Evolutionary conservation across 2,329 filamentous ascomycete species (phyloP), one percentile per base, ranked within the genome.

Genomic region (Penicillium sp.): DNA sequence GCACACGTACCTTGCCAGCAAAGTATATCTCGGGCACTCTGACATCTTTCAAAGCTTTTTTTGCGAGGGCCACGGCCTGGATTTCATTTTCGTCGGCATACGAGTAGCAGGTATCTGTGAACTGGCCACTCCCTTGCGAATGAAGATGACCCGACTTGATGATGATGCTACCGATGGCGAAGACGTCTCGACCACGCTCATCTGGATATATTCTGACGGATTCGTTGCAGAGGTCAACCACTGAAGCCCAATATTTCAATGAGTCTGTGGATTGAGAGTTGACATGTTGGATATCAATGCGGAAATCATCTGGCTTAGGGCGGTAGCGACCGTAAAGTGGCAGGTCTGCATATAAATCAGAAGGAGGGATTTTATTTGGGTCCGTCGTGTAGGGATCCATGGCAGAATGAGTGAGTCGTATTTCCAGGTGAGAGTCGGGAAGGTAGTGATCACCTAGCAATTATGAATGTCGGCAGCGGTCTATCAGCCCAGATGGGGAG

Each of bases 191-290:
- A 24, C 24, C 24, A 24, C 24, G 3, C 24, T 68, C 62, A 29
- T 57, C 66, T 7, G 64, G 59, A 51, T 75, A 77, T n/a, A 74
- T 70, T 21, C 60, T 53, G 31, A 50, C 58, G 0, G 64, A 61
- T 40, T 60, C 60, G 18, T 62, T 58, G 56, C 72, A 77, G n/a
- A 60, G 62, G 3, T 40, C 50, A 50, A 77, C 5, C 5, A 76
- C 68, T 5, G 75, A 70, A 53, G 81, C 74, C 47, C 92, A 80
- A 83, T 87, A 93, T 29, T 76, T 67, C 22, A 88, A 76, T 55
- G 93, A 86, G 32, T 80, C 50, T n/a, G 38, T 7, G 21, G 54
- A 53, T 71, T 16, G 75, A 63, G 82, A 81, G 18, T 81, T 81
- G 36, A 78, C 78, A 51, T 85, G 76, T 60, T 81, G 78, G 42